Evolutionary conservation across 768 basidiomycete species (phyloP).

Genomic region (Amanita exitialis): DNA sequence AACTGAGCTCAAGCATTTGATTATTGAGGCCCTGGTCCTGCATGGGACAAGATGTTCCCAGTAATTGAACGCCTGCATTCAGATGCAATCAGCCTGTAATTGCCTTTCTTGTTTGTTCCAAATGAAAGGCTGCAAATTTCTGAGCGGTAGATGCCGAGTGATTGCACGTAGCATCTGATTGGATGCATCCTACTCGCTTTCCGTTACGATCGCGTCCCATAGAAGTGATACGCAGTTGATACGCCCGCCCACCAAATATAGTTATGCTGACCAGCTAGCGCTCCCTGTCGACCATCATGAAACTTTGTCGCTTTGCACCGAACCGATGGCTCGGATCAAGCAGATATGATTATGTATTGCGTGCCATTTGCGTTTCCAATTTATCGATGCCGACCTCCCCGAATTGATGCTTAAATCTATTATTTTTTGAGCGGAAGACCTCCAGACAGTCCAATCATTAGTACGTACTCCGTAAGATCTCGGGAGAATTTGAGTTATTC

Average conservation of each 20-base stretch:
- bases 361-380: slow-evolving; percentile 1
- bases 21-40: background rate
- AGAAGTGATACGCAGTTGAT: background rate
- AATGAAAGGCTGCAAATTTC: background rate
- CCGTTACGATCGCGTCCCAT: slow-evolving; percentile 16
- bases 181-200: slow-evolving; percentile 7
- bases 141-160: background rate
- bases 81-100: background rate
- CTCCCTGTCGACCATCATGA: slow-evolving; percentile 8
- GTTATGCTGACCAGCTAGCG: background rate
- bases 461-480: slow-evolving; percentile 4
- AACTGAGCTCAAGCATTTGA: slow-evolving; percentile 15
- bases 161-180: background rate
- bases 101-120: background rate
- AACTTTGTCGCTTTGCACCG: background rate
- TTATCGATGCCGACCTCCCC: background rate
- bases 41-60: too few relatives aligned
- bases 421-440: background rate
- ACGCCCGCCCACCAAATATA: background rate
- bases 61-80: background rate
- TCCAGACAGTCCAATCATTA: slow-evolving; percentile 2
- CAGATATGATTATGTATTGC: background rate
- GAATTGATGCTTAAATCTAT: background rate
- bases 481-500: background rate
- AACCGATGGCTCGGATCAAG: slow-evolving; percentile 1